phyloP scores from a whole-genome alignment of 1,284 basidiomycete genomes.

The Trichosporon ovoides region DNA sequence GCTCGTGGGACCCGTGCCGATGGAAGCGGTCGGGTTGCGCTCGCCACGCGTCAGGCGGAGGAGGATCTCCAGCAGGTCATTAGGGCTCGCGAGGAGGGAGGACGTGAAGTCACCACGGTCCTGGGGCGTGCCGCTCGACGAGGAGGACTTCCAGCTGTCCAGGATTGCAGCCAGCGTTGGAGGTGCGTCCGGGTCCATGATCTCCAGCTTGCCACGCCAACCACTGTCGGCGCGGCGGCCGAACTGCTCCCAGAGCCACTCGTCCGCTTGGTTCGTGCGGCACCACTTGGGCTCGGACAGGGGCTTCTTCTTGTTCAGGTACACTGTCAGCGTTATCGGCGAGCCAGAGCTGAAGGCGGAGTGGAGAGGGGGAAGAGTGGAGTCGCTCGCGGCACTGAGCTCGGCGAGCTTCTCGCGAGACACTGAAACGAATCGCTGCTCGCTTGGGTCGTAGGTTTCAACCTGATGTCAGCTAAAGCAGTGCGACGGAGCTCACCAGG shows the following conservation, averaged over 20 bases:
- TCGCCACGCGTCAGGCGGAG: slow-evolving; percentile 82
- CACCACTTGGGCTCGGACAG: slow-evolving; percentile 94
- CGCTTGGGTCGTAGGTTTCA: slow-evolving; percentile 41
- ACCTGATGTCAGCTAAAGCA: slow-evolving; percentile 26
- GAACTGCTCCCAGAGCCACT: slow-evolving; percentile 84
- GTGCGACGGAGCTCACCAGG: slow-evolving; percentile 34
- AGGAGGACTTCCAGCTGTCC: slow-evolving; percentile 78
- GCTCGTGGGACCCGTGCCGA: slow-evolving; percentile 54
- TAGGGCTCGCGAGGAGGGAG: slow-evolving; percentile 70
- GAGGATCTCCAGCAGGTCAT: slow-evolving; percentile 84
- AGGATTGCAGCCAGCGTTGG: slow-evolving; percentile 85
- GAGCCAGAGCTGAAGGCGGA: slow-evolving; percentile 22
- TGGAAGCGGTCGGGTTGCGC: slow-evolving; percentile 63
- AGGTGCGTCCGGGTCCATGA: slow-evolving; percentile 91
- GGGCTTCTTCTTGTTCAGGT: slow-evolving; percentile 78
- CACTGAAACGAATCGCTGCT: slow-evolving; percentile 42
- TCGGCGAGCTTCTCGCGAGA: slow-evolving; percentile 28
- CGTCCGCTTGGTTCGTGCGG: slow-evolving; percentile 86
- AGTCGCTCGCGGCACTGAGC: slow-evolving; percentile 23
- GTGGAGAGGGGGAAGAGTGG: slow-evolving; percentile 22
- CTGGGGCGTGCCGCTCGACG: slow-evolving; percentile 63
- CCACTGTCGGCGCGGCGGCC: slow-evolving; percentile 58
- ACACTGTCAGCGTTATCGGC: slow-evolving; percentile 48
- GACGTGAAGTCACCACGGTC: slow-evolving; percentile 82
- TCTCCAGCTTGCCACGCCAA: slow-evolving; percentile 88